Conservation (phyloP, 768 basidiomycete genomes). For the Rhodocollybia butyracea region DNA sequence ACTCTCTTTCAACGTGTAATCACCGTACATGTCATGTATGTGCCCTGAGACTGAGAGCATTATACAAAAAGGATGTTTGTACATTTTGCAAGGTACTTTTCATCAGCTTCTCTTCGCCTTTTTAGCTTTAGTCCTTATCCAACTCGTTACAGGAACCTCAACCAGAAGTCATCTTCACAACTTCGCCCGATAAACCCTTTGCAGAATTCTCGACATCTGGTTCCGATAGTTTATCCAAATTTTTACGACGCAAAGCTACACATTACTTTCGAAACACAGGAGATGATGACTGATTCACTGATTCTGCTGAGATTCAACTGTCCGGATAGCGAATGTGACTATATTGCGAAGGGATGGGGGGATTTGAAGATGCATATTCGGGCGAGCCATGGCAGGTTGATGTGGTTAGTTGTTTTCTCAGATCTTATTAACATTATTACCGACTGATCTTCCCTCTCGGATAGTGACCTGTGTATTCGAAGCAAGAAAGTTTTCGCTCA, state of each 20-base stretch:
- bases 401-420: constrained; percentile 64
- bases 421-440: background rate
- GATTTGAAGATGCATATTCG: constrained; percentile 86
- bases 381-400: constrained; percentile 65
- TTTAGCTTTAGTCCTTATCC: background rate
- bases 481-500: constrained; percentile 94
- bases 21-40: constrained; percentile 97
- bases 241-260: constrained; percentile 71
- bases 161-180: constrained; percentile 70
- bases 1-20: constrained; percentile 84
- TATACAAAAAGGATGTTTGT: constrained; percentile 93
- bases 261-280: constrained; percentile 84
- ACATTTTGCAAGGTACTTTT: constrained; percentile 91
- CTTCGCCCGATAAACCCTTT: constrained; percentile 59
- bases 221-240: background rate
- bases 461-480: constrained; percentile 82
- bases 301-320: constrained; percentile 94
- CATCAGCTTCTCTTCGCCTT: background rate
- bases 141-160: constrained; percentile 59
- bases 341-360: constrained; percentile 83
- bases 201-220: constrained; percentile 36
- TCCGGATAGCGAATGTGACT: constrained; percentile 79
- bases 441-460: background rate
- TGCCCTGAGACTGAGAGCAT: constrained; percentile 77
- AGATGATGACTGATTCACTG: constrained; percentile 94